Evolutionary conservation across 441 rosid genomes (phyloP).

Genomic region (Macaranga tanarius): DNA sequence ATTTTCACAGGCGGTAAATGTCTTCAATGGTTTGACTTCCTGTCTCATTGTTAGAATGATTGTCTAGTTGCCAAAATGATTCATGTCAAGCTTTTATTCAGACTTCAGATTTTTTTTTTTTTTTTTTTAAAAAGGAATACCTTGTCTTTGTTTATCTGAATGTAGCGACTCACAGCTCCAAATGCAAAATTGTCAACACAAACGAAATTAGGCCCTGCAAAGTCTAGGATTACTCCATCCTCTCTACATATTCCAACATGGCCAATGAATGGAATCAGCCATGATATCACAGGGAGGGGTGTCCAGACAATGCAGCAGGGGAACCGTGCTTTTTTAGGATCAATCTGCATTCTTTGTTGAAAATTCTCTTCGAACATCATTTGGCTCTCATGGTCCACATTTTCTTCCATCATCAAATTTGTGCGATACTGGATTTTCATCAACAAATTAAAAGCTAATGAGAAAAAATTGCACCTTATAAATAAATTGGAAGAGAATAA

Average conservation of each 20-base stretch:
- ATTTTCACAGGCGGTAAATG: neutral
- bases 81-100: neutral
- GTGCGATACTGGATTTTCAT: slow-evolving; percentile 12
- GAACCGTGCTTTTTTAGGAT: slow-evolving; percentile 60
- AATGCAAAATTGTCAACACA: slow-evolving; percentile 68
- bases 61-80: too few relatives aligned
- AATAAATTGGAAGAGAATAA: too few relatives aligned
- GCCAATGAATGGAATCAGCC: slow-evolving; percentile 95
- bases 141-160: slow-evolving; percentile 73
- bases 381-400: slow-evolving; percentile 43
- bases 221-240: slow-evolving; percentile 74
- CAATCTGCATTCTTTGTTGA: slow-evolving; percentile 45
- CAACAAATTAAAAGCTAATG: neutral
- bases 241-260: slow-evolving; percentile 85
- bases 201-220: slow-evolving; percentile 72
- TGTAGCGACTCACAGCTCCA: slow-evolving; percentile 71
- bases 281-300: slow-evolving; percentile 86
- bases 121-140: slow-evolving; percentile 33
- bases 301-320: slow-evolving; percentile 91
- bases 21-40: neutral
- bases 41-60: too few relatives aligned
- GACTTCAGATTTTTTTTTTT: too few relatives aligned
- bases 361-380: slow-evolving; percentile 36
- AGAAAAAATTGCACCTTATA: neutral
- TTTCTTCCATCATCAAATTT: slow-evolving; percentile 50